A percentile compares a stretch with the other conserved stretches of the same genome.
phyloP scores from a whole-genome alignment of 805 yeast species.

The Sugiyamaella boreocaroliniensis region DNA sequence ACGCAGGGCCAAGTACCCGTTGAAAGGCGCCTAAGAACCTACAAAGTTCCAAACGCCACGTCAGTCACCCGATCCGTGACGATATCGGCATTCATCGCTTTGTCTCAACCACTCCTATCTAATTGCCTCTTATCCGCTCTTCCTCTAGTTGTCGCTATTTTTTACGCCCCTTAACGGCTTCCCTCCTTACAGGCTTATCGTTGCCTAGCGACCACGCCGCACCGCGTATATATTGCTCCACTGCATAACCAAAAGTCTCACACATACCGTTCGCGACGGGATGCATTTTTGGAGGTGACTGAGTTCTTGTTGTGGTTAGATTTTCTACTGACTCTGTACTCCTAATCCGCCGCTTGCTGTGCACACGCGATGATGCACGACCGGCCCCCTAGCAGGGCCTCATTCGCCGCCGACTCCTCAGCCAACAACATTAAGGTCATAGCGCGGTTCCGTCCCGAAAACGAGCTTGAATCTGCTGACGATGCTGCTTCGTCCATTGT shows the following conservation, averaged over 20 bases:
- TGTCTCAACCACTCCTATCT: not conserved
- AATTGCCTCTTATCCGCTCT: not conserved
- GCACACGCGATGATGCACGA: conserved; percentile 2
- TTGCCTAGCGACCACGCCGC: not conserved
- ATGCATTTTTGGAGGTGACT: not conserved
- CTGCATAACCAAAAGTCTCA: not conserved
- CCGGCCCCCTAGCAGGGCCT: conserved; percentile 8
- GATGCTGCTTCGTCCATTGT: conserved; percentile 22
- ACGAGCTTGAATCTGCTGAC: conserved; percentile 29
- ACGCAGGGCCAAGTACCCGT: conserved; percentile 19
- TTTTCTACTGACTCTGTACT: no score
- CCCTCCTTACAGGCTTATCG: not conserved
- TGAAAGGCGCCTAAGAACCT: conserved; percentile 23
- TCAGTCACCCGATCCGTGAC: not conserved
- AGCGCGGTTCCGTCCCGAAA: conserved; percentile 64
- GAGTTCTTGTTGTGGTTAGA: no score
- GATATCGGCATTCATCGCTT: no score
- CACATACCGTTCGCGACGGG: not conserved
- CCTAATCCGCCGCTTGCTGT: no score
- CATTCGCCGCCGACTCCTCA: conserved; percentile 3
- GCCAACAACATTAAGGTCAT: conserved; percentile 51
- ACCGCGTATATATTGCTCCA: not conserved
- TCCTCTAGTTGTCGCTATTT: not conserved
- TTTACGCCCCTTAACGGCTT: not conserved
- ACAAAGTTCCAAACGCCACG: no score